Evolutionary conservation across 305 asterid species (phyloP).

Genomic region (Fraxinus paxiana): DNA sequence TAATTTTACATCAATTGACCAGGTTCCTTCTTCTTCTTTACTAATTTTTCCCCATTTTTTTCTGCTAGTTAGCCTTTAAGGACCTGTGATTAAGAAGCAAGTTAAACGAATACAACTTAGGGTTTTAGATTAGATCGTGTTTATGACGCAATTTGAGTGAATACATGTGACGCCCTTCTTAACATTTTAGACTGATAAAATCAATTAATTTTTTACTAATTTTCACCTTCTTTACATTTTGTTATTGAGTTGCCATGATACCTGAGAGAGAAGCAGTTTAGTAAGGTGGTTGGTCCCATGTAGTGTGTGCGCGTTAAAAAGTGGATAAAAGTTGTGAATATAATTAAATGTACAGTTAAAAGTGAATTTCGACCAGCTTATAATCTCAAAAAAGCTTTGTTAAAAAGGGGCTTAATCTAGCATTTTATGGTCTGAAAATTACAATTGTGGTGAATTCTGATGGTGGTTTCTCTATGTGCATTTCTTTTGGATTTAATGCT

Average conservation of each 20-base stretch:
- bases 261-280: neutral
- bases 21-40: constrained; percentile 32
- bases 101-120: neutral
- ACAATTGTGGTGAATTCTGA: neutral
- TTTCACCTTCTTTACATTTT: neutral
- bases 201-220: neutral
- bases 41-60: neutral
- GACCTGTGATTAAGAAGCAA: neutral
- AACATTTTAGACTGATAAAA: neutral
- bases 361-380: neutral
- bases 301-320: too few species aligned
- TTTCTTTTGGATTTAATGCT: constrained; percentile 9
- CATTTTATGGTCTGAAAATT: neutral
- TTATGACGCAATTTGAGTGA: neutral
- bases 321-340: too few species aligned
- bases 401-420: neutral
- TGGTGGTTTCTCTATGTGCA: neutral
- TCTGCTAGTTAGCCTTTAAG: neutral
- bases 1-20: constrained; percentile 54
- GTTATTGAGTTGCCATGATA: neutral
- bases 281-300: neutral
- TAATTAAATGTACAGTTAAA: neutral
- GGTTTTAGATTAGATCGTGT: neutral
- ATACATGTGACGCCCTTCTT: neutral
- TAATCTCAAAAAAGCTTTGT: neutral